Conservation (phyloP, 2,329 filamentous ascomycete species). For the Microdochium bolleyi region DNA sequence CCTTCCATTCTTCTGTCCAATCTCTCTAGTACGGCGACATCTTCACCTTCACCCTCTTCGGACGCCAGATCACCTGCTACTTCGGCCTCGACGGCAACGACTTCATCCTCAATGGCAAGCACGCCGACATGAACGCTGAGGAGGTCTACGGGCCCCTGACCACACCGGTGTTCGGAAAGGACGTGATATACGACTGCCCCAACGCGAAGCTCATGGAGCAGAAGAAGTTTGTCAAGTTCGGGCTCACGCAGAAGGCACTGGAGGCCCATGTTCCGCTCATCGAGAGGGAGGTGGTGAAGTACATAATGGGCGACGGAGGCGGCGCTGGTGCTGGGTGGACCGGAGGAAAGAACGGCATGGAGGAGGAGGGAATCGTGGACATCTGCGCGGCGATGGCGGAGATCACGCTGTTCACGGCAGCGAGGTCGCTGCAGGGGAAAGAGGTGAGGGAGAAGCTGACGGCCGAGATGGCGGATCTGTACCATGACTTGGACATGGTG, state of each 20-base stretch:
- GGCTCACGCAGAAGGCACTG: conserved; percentile 58
- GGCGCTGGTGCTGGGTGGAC: neutral
- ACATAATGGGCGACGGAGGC: conserved; percentile 40
- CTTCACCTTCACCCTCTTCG: conserved; percentile 46
- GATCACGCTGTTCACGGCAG: conserved; percentile 76
- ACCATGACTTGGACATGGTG: conserved; percentile 62
- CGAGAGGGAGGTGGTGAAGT: conserved; percentile 58
- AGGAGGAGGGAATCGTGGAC: conserved; percentile 45
- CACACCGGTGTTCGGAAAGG: conserved; percentile 60
- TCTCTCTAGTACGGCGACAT: conserved; percentile 46
- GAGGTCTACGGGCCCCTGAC: conserved; percentile 44
- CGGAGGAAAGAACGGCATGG: no score
- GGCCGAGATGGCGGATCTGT: conserved; percentile 64
- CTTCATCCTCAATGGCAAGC: conserved; percentile 47
- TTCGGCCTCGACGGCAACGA: conserved; percentile 44
- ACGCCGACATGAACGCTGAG: conserved; percentile 43
- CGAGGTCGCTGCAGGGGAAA: conserved; percentile 65
- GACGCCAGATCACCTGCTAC: conserved; percentile 40
- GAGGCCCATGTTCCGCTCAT: conserved; percentile 64
- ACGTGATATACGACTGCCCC: conserved; percentile 78
- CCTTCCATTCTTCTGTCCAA: neutral
- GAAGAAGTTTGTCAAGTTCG: conserved; percentile 74
- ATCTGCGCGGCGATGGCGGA: conserved; percentile 63
- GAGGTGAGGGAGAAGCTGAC: conserved; percentile 68
- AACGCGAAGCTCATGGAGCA: conserved; percentile 84